Conservation (phyloP, 2,329 filamentous ascomycete genomes). For the Diaporthe ilicicola region DNA sequence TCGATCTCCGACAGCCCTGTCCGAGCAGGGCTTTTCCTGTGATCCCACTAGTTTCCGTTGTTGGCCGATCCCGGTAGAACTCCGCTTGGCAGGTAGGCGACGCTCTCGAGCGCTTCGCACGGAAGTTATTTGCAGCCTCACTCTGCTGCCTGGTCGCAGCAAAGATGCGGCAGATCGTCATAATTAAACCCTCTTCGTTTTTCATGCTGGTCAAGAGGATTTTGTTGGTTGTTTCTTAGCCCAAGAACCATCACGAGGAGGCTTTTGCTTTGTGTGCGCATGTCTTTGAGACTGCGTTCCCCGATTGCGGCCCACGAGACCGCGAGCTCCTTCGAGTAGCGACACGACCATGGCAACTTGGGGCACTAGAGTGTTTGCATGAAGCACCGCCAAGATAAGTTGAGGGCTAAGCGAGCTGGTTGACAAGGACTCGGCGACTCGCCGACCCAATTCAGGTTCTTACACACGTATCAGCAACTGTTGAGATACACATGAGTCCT, state of each 20-base stretch:
- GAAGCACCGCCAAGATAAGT: not conserved
- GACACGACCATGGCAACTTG: not conserved
- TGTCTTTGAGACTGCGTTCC: not conserved
- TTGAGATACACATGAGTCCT: no score
- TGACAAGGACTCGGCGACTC: not conserved
- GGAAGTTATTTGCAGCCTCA: not conserved
- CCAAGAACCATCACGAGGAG: not conserved
- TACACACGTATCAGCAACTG: not conserved
- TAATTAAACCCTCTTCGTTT: not conserved
- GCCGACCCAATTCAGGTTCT: no score
- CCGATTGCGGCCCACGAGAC: not conserved
- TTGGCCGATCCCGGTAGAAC: constrained; percentile 2
- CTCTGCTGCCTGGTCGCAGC: not conserved
- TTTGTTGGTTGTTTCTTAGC: not conserved
- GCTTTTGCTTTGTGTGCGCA: not conserved
- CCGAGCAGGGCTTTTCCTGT: not conserved
- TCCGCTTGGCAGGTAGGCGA: not conserved
- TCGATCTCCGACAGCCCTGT: constrained; percentile 20
- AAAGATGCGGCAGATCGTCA: not conserved
- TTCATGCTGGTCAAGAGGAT: not conserved
- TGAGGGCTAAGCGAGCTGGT: not conserved
- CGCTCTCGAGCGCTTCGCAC: not conserved
- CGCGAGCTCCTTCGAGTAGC: not conserved
- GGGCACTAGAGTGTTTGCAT: not conserved
- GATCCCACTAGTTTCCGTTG: constrained; percentile 3